A percentile compares a stretch with the other conserved stretches of the same genome.
These are phyloP conservation scores for Fraxinus greggii DNA, from an alignment of 305 asterid genomes.

Conservation along the genomic window DNA sequence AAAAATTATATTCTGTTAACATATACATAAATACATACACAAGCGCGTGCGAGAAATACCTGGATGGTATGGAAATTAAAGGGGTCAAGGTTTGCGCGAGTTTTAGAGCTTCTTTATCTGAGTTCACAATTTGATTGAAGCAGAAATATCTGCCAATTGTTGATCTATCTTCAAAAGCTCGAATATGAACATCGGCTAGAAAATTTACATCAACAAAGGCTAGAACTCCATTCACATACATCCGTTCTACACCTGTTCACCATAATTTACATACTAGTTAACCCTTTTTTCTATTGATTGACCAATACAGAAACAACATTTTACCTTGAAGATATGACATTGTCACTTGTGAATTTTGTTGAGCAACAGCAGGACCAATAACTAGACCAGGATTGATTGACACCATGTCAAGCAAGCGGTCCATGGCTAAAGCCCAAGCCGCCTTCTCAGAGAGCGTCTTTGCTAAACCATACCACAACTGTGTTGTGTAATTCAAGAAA, in stretches of 20 bases:
- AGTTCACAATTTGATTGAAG: slow-evolving; percentile 39
- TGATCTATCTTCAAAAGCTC: slow-evolving; percentile 45
- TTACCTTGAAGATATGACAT: slow-evolving; percentile 51
- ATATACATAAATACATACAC: neutral
- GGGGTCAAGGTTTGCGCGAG: slow-evolving; percentile 43
- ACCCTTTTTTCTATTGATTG: neutral
- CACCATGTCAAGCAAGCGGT: slow-evolving; percentile 44
- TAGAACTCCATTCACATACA: slow-evolving; percentile 47
- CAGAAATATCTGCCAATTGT: slow-evolving; percentile 45
- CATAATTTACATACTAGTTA: neutral
- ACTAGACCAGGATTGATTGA: slow-evolving; percentile 44
- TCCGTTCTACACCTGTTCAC: slow-evolving; percentile 38
- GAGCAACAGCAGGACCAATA: slow-evolving; percentile 43
- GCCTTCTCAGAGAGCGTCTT: slow-evolving; percentile 47
- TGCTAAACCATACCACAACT: slow-evolving; percentile 51
- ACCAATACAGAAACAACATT: neutral
- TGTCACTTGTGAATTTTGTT: slow-evolving; percentile 33
- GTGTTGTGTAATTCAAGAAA: slow-evolving; percentile 6
- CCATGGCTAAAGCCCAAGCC: slow-evolving; percentile 54
- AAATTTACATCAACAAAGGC: slow-evolving; percentile 43
- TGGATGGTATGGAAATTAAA: slow-evolving; percentile 37
- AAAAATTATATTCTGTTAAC: neutral
- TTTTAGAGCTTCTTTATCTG: slow-evolving; percentile 37
- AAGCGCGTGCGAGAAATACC: neutral
- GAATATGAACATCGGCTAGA: slow-evolving; percentile 45